Conservation (phyloP, 345 rosid species). For the Pugionium cornutum region DNA sequence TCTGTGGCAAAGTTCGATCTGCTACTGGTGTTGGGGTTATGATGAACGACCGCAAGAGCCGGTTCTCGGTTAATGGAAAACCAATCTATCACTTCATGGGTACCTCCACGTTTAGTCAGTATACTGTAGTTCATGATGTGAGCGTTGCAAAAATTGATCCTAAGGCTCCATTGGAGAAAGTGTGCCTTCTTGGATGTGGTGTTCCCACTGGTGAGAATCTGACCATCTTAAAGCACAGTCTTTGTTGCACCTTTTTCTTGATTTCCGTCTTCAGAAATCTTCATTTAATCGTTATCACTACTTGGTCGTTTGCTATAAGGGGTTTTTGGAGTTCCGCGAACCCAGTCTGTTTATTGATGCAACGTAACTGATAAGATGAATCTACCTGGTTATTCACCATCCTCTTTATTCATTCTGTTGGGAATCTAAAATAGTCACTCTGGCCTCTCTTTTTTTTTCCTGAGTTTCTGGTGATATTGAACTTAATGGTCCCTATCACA, state of each 20-base stretch:
- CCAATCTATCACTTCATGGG: constrained; percentile 98
- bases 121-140: constrained; percentile 95
- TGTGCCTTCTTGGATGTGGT: constrained; percentile 99
- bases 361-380: constrained; percentile 10
- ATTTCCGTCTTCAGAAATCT: not conserved
- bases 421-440: not conserved
- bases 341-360: not conserved
- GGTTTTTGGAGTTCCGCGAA: not conserved
- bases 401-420: not conserved
- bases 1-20: constrained; percentile 85
- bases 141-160: constrained; percentile 97
- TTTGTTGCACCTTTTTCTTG: constrained; percentile 3
- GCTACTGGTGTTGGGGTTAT: constrained; percentile 97
- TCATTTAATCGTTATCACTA: not conserved
- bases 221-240: not conserved
- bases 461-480: constrained; percentile 1
- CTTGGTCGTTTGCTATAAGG: not conserved
- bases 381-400: not conserved
- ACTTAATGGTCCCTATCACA: not conserved
- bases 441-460: not conserved
- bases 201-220: constrained; percentile 79
- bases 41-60: constrained; percentile 86
- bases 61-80: constrained; percentile 86
- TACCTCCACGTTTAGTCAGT: constrained; percentile 96
- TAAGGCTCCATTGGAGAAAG: constrained; percentile 91